Conservation (phyloP, 2,329 filamentous ascomycete species). For the Trichocomaceae sp. region DNA sequence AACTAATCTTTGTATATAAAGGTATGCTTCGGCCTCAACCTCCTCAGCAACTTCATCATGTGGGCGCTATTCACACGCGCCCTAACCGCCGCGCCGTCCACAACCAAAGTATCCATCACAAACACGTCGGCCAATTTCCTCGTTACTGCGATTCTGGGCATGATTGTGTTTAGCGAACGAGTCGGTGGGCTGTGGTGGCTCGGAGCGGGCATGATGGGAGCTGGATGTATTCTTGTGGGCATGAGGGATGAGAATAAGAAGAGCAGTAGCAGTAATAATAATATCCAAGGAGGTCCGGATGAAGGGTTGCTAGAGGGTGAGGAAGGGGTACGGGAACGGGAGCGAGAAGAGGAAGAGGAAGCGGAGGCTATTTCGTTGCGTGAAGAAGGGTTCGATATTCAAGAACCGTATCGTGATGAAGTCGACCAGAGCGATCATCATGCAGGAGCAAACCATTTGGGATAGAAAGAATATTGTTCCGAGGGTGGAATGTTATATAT, state of each 20-base stretch:
- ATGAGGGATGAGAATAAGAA: slow-evolving; percentile 44
- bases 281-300: slow-evolving; percentile 10
- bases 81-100: slow-evolving; percentile 53
- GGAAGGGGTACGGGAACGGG: slow-evolving; percentile 2
- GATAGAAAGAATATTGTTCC: background rate
- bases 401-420: slow-evolving; percentile 5
- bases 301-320: slow-evolving; percentile 2
- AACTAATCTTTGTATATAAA: slow-evolving; percentile 19
- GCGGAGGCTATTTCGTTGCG: slow-evolving; percentile 9
- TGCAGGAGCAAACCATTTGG: background rate
- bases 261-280: background rate
- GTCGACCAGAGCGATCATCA: background rate
- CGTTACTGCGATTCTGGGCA: slow-evolving; percentile 53
- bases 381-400: slow-evolving; percentile 1
- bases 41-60: slow-evolving; percentile 58
- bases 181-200: slow-evolving; percentile 56
- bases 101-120: slow-evolving; percentile 57
- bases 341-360: slow-evolving; percentile 1
- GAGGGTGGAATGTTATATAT: slow-evolving; percentile 8
- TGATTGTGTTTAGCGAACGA: slow-evolving; percentile 51
- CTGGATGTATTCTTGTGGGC: slow-evolving; percentile 58
- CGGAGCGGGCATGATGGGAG: slow-evolving; percentile 53
- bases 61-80: slow-evolving; percentile 60
- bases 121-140: slow-evolving; percentile 61
- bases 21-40: slow-evolving; percentile 56